phyloP scores from a whole-genome alignment of 148 eudicot species.

The Dysphania ambrosioides region DNA sequence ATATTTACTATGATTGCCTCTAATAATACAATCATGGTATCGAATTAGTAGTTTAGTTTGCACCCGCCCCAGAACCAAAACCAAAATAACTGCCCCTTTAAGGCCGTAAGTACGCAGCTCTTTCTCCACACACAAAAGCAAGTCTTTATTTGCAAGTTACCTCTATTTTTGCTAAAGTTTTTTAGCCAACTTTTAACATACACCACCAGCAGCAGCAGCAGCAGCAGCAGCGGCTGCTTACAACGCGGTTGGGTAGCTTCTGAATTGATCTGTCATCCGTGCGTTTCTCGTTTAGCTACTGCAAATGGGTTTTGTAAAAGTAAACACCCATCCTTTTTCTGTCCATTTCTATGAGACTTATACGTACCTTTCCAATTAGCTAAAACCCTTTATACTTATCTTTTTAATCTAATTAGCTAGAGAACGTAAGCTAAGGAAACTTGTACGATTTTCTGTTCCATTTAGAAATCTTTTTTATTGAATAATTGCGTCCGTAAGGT shows the following conservation, averaged over 20 bases:
- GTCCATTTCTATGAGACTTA: background rate
- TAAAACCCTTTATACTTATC: background rate
- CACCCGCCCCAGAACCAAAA: background rate
- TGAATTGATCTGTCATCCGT: background rate
- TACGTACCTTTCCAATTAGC: background rate
- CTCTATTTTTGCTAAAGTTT: background rate
- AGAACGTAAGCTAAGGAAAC: no score
- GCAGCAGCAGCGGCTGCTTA: background rate
- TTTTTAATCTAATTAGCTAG: no score
- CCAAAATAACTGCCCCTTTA: no score
- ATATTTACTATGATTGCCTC: slow-evolving; percentile 25
- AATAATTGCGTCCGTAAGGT: no score
- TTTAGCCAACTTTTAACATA: background rate
- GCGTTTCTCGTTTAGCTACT: background rate
- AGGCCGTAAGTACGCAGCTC: no score
- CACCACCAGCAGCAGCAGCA: no score
- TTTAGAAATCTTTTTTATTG: no score
- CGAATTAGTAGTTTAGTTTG: background rate
- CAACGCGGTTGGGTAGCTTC: background rate
- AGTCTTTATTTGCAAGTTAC: slow-evolving; percentile 25
- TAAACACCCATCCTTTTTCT: background rate
- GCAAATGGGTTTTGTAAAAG: background rate
- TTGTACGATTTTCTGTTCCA: no score
- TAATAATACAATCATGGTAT: slow-evolving; percentile 24
- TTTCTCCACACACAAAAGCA: slow-evolving; percentile 32